These are phyloP conservation scores for Taphrina communis DNA, from an alignment of 1,139 yeast species.

Conservation along the genomic window DNA sequence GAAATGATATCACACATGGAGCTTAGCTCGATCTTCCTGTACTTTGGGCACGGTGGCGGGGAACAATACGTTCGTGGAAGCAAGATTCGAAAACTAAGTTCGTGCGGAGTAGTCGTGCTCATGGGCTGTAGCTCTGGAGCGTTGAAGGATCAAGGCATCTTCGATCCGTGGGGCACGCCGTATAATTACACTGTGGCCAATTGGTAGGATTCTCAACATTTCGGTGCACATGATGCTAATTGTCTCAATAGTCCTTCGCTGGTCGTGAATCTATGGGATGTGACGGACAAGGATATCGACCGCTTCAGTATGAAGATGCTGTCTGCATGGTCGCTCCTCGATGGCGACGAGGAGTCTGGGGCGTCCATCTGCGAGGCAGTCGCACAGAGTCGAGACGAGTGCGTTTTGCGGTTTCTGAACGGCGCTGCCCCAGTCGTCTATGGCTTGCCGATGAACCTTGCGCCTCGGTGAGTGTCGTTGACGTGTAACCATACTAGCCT, in stretches of 20 bases:
- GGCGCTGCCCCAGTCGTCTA: slow-evolving; percentile 84
- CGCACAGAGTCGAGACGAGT: slow-evolving; percentile 62
- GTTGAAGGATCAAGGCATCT: slow-evolving; percentile 61
- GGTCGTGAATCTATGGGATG: slow-evolving; percentile 92
- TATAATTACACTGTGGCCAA: slow-evolving; percentile 79
- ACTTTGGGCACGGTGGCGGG: slow-evolving; percentile 96
- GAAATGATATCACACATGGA: slow-evolving; percentile 56
- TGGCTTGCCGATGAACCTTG: slow-evolving; percentile 63
- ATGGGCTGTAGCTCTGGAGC: slow-evolving; percentile 92
- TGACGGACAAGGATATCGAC: slow-evolving; percentile 94
- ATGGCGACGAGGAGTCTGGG: slow-evolving; percentile 56
- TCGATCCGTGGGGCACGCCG: slow-evolving; percentile 79
- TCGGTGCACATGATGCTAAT: no score
- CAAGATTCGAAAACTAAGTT: slow-evolving; percentile 56
- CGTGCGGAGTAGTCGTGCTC: slow-evolving; percentile 73
- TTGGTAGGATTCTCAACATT: slow-evolving; percentile 49
- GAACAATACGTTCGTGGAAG: slow-evolving; percentile 72
- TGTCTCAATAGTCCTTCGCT: slow-evolving; percentile 61
- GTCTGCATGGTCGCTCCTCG: slow-evolving; percentile 51
- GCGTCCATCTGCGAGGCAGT: slow-evolving; percentile 60
- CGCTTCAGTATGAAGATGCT: slow-evolving; percentile 59
- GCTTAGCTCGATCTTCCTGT: slow-evolving; percentile 62
- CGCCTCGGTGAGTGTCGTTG: background rate
- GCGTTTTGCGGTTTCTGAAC: slow-evolving; percentile 69
- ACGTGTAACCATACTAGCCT: no score